A percentile compares a stretch with the other conserved stretches of the same genome.
phyloP scores from a whole-genome alignment of 306 rosid genomes.

The Pueraria montana region DNA sequence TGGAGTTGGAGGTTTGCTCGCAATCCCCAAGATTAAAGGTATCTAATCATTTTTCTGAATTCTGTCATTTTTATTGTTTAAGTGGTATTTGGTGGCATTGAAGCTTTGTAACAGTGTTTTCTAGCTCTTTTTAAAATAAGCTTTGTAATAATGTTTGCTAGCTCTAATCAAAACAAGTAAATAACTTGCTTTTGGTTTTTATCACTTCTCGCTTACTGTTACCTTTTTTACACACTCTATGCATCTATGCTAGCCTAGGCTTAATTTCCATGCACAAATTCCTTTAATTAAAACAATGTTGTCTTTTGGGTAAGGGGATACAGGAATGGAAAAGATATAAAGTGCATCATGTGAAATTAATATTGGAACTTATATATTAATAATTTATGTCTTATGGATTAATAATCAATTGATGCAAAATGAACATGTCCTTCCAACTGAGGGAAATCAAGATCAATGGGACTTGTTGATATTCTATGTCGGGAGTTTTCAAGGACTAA shows the following conservation, averaged over 20 bases:
- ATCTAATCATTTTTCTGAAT: too few relatives aligned
- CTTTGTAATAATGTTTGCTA: too few relatives aligned
- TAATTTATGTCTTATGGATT: neutral
- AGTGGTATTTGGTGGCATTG: too few relatives aligned
- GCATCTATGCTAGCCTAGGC: neutral
- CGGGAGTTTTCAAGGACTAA: neutral
- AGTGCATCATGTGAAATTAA: neutral
- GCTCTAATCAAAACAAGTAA: neutral
- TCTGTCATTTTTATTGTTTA: too few relatives aligned
- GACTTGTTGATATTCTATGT: constrained; percentile 1
- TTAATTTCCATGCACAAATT: neutral
- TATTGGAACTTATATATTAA: neutral
- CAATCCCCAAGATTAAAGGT: too few relatives aligned
- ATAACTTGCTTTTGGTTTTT: neutral
- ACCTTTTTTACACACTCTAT: too few relatives aligned
- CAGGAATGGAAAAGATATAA: neutral
- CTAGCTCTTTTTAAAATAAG: too few relatives aligned
- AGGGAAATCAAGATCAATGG: neutral
- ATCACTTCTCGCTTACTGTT: neutral
- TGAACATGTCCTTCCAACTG: neutral
- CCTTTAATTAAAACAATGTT: neutral
- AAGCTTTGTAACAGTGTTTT: too few relatives aligned
- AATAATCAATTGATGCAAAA: neutral
- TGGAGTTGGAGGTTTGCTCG: too few relatives aligned
- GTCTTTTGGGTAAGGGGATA: neutral